Base-by-base conservation (phyloP, 768 basidiomycete species). In the Pulveroboletus sp. region DNA sequence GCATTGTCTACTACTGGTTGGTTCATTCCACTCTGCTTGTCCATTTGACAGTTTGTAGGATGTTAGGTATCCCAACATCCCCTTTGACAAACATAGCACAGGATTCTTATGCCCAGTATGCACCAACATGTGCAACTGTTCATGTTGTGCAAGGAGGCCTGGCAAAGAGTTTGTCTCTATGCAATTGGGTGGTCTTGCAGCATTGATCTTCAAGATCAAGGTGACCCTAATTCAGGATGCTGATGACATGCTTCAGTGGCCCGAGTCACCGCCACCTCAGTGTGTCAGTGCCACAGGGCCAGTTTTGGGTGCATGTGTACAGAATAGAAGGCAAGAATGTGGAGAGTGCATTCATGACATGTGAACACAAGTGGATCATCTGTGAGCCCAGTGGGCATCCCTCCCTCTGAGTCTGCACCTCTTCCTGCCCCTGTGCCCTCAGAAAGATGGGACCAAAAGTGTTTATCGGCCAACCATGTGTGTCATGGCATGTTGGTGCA, bases 51-150 rank as follows among this genome's bases (percentile, higher is more conserved):
- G 6, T 35, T 50, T 53, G 32, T 36, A 6, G 24, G 19, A 35
- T 34, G 5, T 27, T 46, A 76, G 75, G 53, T 76, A 76, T 45
- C 69, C 72, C 2, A 64, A 71, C 16, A 47, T 73, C 49, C 60
- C 60, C 26, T 75, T 76, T 49, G 63, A 72, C 27, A 36, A 58
- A 29, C 58, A 49, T n/a, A 64, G 54, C 32, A 51, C 54, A 4
- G 45, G 58, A 8, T 75, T 73, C 44, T 47, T 56, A 19, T 83
- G 81, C 54, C 81, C 81, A 0, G 54, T 22, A 13, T 82, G 80
- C 56, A 56, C 59, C 4, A 56, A 65, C 11, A 72, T 52, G 11
- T 83, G 81, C 62, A 78, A 75, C 38, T 82, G 81, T 58, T 74
- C 76, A 11, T 0, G 5, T 0, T 81, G 80, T 55, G 67, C 73